Evolutionary conservation across 768 basidiomycete genomes (phyloP).

Genomic region (Tulasnella sp.): DNA sequence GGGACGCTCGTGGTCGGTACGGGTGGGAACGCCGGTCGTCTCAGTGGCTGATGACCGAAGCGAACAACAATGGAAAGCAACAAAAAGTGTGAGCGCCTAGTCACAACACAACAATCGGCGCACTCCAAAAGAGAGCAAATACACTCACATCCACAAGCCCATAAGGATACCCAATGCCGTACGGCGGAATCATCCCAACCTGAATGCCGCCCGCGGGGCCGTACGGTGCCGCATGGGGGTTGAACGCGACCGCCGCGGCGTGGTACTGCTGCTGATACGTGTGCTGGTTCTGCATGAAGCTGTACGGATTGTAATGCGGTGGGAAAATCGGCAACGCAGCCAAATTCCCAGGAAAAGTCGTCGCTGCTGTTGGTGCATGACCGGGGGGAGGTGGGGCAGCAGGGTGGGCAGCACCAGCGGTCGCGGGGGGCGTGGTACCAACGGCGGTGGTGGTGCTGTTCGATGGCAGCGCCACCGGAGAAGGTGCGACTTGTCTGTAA

Average conservation of each 20-base stretch:
- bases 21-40: slow-evolving; percentile 4
- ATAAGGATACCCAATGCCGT: background rate
- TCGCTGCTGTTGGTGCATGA: background rate
- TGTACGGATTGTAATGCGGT: slow-evolving; percentile 8
- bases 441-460: slow-evolving; percentile 13
- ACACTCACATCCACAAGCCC: background rate
- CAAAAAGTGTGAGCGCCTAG: background rate
- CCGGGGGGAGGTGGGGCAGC: background rate
- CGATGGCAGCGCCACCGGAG: slow-evolving; percentile 15
- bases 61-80: background rate
- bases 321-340: slow-evolving; percentile 3
- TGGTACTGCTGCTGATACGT: slow-evolving; percentile 18
- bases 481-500: slow-evolving; percentile 6
- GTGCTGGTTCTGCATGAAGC: slow-evolving; percentile 15
- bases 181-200: background rate
- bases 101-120: background rate
- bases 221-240: background rate
- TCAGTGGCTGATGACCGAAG: background rate
- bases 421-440: slow-evolving; percentile 9
- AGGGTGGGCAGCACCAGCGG: background rate
- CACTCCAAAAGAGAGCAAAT: background rate
- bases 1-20: slow-evolving; percentile 1
- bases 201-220: background rate
- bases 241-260: background rate
- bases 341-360: background rate